Percentiles rank a stretch among this genome's conserved stretches.
Evolutionary conservation across 805 yeast species (phyloP).

Genomic region (Wickerhamomyces canadensis): DNA sequence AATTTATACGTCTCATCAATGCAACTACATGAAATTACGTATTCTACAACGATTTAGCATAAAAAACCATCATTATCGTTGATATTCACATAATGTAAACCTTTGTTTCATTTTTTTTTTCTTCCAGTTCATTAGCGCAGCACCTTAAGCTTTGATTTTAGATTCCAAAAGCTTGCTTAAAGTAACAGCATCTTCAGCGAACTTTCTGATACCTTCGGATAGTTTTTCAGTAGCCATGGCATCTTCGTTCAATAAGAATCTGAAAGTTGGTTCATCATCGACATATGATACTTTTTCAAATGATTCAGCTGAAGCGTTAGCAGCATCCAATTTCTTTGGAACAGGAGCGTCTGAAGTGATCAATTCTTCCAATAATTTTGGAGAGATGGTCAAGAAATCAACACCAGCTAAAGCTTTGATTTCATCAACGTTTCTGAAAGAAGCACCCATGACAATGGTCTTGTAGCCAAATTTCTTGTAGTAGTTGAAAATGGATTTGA

Average conservation of each 20-base stretch:
- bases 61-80: too few relatives aligned
- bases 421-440: conserved; percentile 96
- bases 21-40: too few relatives aligned
- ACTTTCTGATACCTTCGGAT: conserved; percentile 95
- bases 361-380: conserved; percentile 85
- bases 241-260: conserved; percentile 89
- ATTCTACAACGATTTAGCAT: too few relatives aligned
- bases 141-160: conserved; percentile 44
- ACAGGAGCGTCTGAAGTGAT: conserved; percentile 70
- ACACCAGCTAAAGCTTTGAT: conserved; percentile 95
- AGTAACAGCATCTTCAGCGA: conserved; percentile 88
- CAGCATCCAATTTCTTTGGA: conserved; percentile 76
- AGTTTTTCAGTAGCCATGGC: conserved; percentile 98
- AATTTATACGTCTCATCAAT: too few relatives aligned
- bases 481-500: conserved; percentile 87
- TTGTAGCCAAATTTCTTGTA: conserved; percentile 95
- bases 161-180: conserved; percentile 61
- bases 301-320: conserved; percentile 49
- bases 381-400: conserved; percentile 94
- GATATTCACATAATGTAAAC: too few relatives aligned
- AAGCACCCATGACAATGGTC: conserved; percentile 99
- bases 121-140: too few relatives aligned
- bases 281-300: conserved; percentile 72
- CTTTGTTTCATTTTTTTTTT: neutral
- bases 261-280: conserved; percentile 84